Conservation (phyloP, 106 monocot species). For the Hemerocallis citrina region DNA sequence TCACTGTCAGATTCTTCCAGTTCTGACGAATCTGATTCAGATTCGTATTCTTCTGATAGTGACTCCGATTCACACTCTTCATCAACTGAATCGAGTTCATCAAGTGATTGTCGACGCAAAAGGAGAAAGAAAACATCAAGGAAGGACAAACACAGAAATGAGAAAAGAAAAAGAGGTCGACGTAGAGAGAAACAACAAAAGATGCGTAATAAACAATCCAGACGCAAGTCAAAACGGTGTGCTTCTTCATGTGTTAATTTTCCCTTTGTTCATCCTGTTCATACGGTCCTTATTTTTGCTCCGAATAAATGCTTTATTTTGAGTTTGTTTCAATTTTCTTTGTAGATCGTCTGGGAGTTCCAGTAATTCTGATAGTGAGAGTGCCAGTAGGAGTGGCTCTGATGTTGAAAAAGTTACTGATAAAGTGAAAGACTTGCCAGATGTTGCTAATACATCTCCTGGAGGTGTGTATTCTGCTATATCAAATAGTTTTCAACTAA, state of each 20-base stretch:
- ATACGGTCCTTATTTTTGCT: neutral
- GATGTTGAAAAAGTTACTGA: constrained; percentile 20
- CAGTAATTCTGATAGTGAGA: constrained; percentile 22
- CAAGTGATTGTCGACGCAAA: constrained; percentile 37
- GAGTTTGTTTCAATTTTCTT: neutral
- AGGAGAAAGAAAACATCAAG: constrained; percentile 31
- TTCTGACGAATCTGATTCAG: constrained; percentile 30
- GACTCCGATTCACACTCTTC: constrained; percentile 36
- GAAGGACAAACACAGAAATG: constrained; percentile 16
- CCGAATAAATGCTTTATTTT: neutral
- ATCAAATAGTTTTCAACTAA: no score
- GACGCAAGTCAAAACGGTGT: constrained; percentile 28
- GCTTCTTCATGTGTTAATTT: constrained; percentile 3
- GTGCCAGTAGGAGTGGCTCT: constrained; percentile 13
- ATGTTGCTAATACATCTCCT: constrained; percentile 2
- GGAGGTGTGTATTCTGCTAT: neutral
- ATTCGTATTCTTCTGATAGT: constrained; percentile 33
- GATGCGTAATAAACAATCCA: constrained; percentile 21
- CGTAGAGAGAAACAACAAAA: constrained; percentile 19
- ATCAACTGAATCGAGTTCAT: constrained; percentile 36
- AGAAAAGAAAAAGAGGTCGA: constrained; percentile 13
- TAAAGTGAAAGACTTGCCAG: constrained; percentile 3
- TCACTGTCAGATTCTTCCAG: constrained; percentile 35
- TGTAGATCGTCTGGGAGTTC: constrained; percentile 16
- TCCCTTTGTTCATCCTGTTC: neutral